Conservation (phyloP, 305 asterid genomes). For the Solanum hybrid region DNA sequence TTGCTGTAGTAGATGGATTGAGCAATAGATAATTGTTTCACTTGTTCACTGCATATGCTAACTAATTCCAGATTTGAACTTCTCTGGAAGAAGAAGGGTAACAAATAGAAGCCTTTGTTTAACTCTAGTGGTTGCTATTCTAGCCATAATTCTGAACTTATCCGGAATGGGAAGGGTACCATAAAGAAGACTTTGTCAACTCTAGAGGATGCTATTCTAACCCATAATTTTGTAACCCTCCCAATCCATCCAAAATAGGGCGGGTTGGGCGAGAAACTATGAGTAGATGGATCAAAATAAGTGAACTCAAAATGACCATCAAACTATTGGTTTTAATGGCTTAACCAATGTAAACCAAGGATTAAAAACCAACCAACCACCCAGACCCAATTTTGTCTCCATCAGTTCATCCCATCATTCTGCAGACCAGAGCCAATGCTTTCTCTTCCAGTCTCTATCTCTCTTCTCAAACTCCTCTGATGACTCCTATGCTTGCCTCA, state of each 20-base stretch:
- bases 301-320: neutral
- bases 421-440: neutral
- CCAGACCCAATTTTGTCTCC: neutral
- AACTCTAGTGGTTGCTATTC: neutral
- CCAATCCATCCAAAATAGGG: neutral
- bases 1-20: neutral
- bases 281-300: neutral
- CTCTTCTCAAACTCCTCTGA: neutral
- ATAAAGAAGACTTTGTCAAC: neutral
- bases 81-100: neutral
- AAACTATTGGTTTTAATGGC: neutral
- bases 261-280: neutral
- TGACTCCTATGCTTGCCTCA: neutral
- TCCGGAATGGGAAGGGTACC: neutral
- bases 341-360: neutral
- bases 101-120: neutral
- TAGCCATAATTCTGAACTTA: neutral
- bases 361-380: neutral
- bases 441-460: neutral
- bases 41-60: neutral
- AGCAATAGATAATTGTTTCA: neutral
- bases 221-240: neutral
- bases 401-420: neutral
- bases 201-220: neutral
- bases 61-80: neutral